phyloP scores from a whole-genome alignment of 768 basidiomycete species.

The Naematelia aurantialba region DNA sequence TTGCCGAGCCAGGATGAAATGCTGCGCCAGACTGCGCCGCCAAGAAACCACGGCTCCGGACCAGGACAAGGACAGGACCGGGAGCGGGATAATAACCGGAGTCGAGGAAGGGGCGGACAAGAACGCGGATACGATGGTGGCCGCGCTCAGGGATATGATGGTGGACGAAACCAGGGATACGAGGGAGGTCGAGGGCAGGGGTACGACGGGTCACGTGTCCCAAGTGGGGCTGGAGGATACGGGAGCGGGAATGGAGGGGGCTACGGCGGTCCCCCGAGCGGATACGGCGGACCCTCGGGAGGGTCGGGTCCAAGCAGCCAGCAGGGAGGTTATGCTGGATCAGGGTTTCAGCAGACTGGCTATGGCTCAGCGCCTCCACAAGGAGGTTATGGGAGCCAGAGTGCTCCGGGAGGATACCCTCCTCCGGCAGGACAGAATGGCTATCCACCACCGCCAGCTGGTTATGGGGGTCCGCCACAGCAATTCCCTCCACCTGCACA shows the following conservation, averaged over 20 bases:
- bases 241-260: constrained; percentile 1
- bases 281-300: constrained; percentile 11
- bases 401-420: not conserved
- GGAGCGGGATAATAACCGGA: not conserved
- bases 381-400: not conserved
- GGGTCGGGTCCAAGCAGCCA: not conserved
- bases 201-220: constrained; percentile 39
- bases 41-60: not conserved
- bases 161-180: not conserved
- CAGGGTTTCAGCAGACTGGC: constrained; percentile 6
- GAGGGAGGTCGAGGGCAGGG: constrained; percentile 44
- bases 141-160: not conserved
- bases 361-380: constrained; percentile 6
- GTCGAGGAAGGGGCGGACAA: constrained; percentile 1
- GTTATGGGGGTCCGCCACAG: constrained; percentile 6
- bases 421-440: constrained; percentile 4
- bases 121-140: constrained; percentile 2
- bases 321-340: constrained; percentile 10
- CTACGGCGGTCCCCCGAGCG: too few relatives aligned
- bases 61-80: not conserved
- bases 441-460: constrained; percentile 8
- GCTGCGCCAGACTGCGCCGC: constrained; percentile 42
- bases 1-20: constrained; percentile 59
- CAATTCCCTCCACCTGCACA: constrained; percentile 10
- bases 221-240: constrained; percentile 1